These are phyloP conservation scores for Gautieria morchelliformis DNA, from an alignment of 768 basidiomycete species.

Conservation along the genomic window DNA sequence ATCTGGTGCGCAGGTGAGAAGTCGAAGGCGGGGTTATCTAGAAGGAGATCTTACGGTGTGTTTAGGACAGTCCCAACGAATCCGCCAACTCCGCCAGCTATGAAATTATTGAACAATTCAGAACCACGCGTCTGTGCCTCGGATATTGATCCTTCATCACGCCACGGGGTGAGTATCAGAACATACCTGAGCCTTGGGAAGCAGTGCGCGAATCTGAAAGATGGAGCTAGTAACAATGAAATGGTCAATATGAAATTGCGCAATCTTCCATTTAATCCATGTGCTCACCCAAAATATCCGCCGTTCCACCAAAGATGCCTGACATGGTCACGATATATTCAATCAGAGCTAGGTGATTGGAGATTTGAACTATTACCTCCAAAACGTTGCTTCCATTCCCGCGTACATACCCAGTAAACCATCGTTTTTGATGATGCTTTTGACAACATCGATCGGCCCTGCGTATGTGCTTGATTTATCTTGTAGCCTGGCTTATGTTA, in stretches of 20 bases:
- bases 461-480: constrained; percentile 86
- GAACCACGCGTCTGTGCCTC: constrained; percentile 46
- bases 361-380: constrained; percentile 53
- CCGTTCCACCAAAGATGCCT: constrained; percentile 91
- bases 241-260: neutral
- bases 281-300: constrained; percentile 72
- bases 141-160: neutral
- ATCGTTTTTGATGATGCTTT: constrained; percentile 63
- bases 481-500: constrained; percentile 50
- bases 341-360: neutral
- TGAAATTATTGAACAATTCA: constrained; percentile 81
- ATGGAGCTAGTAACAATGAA: constrained; percentile 37
- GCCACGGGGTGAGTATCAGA: neutral
- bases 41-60: constrained; percentile 58
- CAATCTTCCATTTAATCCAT: neutral
- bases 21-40: neutral
- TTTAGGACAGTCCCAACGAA: constrained; percentile 84
- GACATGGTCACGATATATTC: neutral
- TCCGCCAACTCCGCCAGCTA: constrained; percentile 85
- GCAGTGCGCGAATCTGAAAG: constrained; percentile 65
- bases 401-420: constrained; percentile 82
- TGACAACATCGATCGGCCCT: constrained; percentile 88
- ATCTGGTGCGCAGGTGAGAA: constrained; percentile 3
- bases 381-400: constrained; percentile 97
- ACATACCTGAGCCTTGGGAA: constrained; percentile 80